phyloP scores from a whole-genome alignment of 371 early-diverging fungal genomes.

The Dichotomocladium elegans region DNA sequence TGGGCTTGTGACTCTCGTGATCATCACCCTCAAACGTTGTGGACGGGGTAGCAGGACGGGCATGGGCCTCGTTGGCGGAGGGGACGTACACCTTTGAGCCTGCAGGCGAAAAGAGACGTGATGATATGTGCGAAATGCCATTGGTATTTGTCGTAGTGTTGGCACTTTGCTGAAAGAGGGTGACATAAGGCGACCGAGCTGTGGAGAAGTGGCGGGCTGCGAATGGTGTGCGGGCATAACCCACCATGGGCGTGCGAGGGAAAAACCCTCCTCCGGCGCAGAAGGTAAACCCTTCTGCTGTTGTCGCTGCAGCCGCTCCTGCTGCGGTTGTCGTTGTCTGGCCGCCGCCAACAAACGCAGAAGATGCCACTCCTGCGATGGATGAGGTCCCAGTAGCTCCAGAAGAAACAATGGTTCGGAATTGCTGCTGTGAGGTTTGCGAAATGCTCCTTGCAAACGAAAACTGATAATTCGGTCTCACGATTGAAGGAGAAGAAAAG shows the following conservation, averaged over 20 bases:
- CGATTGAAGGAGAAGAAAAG: slow-evolving; percentile 12
- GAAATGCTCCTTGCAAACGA: slow-evolving; percentile 7
- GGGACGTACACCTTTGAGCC: slow-evolving; percentile 13
- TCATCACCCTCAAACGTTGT: neutral
- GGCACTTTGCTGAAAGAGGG: slow-evolving; percentile 10
- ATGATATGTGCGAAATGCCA: slow-evolving; percentile 14
- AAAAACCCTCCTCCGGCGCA: slow-evolving; percentile 2
- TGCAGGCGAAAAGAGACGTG: slow-evolving; percentile 17
- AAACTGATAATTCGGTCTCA: slow-evolving; percentile 1
- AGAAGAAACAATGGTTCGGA: slow-evolving; percentile 13
- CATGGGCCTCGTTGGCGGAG: slow-evolving; percentile 1
- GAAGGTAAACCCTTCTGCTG: neutral
- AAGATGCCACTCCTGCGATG: neutral
- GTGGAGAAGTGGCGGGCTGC: slow-evolving; percentile 12
- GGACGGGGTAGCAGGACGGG: slow-evolving; percentile 5
- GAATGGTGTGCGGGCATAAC: slow-evolving; percentile 12
- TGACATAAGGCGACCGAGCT: slow-evolving; percentile 9
- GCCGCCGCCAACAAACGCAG: neutral
- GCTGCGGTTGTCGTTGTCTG: no score
- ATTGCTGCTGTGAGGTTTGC: slow-evolving; percentile 1
- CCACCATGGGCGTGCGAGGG: slow-evolving; percentile 9
- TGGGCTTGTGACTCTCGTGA: neutral
- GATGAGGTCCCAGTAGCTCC: slow-evolving; percentile 3
- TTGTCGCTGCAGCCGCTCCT: no score
- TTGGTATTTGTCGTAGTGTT: neutral